Evolutionary conservation across 2,329 filamentous ascomycete genomes (phyloP).

Genomic region (Fusarium nelsonii): DNA sequence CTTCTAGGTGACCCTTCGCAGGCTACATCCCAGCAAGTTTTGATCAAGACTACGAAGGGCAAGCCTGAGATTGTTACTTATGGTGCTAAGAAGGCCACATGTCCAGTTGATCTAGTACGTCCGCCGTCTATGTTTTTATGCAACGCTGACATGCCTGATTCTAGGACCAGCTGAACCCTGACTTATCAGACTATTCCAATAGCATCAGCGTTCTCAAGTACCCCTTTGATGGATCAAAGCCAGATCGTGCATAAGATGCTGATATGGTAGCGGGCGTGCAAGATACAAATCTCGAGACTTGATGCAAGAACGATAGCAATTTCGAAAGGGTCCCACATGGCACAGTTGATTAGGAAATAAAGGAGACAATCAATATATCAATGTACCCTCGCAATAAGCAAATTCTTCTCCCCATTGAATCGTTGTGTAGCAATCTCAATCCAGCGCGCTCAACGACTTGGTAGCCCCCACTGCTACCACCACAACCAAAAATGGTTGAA

Average conservation of each 20-base stretch:
- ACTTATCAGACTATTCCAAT: conserved; percentile 5
- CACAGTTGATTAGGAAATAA: too few species aligned
- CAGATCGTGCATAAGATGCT: background rate
- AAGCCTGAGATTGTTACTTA: conserved; percentile 5
- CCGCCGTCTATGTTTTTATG: fast-evolving
- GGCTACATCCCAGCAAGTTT: background rate
- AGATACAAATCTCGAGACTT: too few species aligned
- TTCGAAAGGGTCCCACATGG: too few species aligned
- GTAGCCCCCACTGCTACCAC: too few species aligned
- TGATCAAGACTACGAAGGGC: background rate
- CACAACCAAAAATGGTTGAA: too few species aligned
- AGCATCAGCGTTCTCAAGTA: conserved; percentile 4
- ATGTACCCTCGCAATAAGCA: too few species aligned
- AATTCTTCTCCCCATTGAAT: too few species aligned
- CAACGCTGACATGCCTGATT: background rate
- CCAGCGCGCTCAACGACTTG: too few species aligned
- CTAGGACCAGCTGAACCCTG: conserved; percentile 2
- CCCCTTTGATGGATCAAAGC: conserved; percentile 4
- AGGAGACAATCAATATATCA: too few species aligned
- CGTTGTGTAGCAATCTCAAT: too few species aligned
- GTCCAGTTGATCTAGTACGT: background rate
- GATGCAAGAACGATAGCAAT: too few species aligned
- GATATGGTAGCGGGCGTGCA: background rate
- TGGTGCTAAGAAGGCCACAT: background rate
- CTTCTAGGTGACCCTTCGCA: background rate